Percentiles rank a stretch among this genome's conserved stretches.
Evolutionary conservation across 345 rosid genomes (phyloP).

Genomic region (Citrus glauca): DNA sequence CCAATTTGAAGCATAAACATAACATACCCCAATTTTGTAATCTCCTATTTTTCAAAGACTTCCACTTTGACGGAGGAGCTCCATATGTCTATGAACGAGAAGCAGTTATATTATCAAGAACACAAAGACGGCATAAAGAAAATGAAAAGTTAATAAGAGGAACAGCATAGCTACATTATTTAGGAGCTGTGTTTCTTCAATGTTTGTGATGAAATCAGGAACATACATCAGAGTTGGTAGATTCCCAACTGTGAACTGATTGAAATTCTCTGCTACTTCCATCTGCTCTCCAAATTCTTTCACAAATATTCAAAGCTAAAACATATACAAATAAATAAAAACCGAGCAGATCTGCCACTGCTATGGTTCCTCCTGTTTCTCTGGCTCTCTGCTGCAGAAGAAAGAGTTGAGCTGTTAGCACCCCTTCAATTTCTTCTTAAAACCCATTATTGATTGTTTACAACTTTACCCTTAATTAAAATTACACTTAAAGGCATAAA

Average conservation of each 20-base stretch:
- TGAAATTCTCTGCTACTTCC: conserved; percentile 28
- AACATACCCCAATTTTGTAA: conserved; percentile 86
- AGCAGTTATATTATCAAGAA: not conserved
- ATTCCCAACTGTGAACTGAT: conserved; percentile 49
- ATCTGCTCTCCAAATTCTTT: conserved; percentile 6
- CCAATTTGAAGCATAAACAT: not conserved
- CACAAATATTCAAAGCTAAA: not conserved
- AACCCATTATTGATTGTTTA: too few species aligned
- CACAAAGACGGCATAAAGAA: not conserved
- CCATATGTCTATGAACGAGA: conserved; percentile 45
- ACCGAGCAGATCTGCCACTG: too few species aligned
- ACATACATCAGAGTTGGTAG: conserved; percentile 62
- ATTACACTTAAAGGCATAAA: too few species aligned
- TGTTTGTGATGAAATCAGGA: conserved; percentile 56
- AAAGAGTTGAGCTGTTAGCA: too few species aligned
- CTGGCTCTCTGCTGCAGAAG: too few species aligned
- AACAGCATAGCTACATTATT: conserved; percentile 33
- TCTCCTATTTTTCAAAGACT: conserved; percentile 77
- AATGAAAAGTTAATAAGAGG: not conserved
- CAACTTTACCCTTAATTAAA: too few species aligned
- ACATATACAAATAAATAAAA: not conserved
- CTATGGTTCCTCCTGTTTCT: too few species aligned
- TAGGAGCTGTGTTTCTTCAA: conserved; percentile 56
- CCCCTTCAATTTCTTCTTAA: too few species aligned
- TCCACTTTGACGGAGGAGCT: conserved; percentile 80